Evolutionary conservation across 441 rosid genomes (phyloP), one percentile per base, ranked within the genome.

Genomic region (Aquilaria agallochum): DNA sequence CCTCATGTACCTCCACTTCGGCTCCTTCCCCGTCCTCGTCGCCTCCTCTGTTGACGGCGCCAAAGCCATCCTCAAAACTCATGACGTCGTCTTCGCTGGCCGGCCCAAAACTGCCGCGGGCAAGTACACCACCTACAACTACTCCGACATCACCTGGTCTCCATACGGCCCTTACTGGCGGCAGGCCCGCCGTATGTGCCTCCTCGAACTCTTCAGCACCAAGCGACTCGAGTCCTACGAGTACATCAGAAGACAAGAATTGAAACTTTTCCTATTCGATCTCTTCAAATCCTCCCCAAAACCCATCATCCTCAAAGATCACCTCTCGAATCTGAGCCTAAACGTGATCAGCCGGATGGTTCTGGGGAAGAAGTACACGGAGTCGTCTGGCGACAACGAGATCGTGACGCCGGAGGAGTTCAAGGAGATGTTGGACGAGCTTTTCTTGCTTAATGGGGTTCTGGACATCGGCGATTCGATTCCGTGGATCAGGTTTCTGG

Each of bases 351-450:
- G 82, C 53, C 69, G 87, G 32, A 74, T 79, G 73, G 86, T 79
- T 9, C 20, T 79, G 5, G 78, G 87, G 56, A 74, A 70, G 64
- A 82, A 79, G 47, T 82, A 79, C 77, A 68, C 76, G 0, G 71
- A 51, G 4, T 13, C 27, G 58, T 27, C 58, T 0, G 44, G 58
- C 6, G 62, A 50, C 30, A 59, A 57, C 32, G 68, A 73, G 57
- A 72, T 81, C 3, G 79, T 83, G 53, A 62, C 74, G 1, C 83
- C 87, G 0, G 71, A 68, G 50, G 87, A 86, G 72, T 81, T 83
- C 60, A 83, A 77, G 72, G 81, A 76, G 62, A 86, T 83, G 92
- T 55, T 86, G 2, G 83, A 86, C 27, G 92, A 86, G 78, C 27
- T 81, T 75, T 81, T 86, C 62, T 34, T 81, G 66, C 80, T 83